Conservation (phyloP, 1,284 basidiomycete genomes). For the Sphagnurus paluster region DNA sequence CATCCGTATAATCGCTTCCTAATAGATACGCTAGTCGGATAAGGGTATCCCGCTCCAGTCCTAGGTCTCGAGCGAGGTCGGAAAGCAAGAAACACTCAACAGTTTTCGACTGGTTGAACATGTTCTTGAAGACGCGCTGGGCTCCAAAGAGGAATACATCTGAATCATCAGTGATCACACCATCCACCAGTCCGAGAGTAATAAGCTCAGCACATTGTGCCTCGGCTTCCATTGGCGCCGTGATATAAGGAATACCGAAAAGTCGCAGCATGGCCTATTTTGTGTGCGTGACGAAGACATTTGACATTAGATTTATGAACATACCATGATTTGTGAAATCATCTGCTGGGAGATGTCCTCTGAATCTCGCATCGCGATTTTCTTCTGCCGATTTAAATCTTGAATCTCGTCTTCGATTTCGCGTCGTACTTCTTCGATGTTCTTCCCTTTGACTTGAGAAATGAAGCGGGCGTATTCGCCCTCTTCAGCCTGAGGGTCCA, state of each 20-base stretch:
- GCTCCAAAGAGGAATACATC: slow-evolving; percentile 99
- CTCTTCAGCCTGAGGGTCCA: slow-evolving; percentile 82
- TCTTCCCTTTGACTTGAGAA: slow-evolving; percentile 84
- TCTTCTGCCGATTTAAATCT: slow-evolving; percentile 79
- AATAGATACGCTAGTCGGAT: slow-evolving; percentile 91
- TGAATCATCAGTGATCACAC: slow-evolving; percentile 98
- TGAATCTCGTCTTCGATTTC: slow-evolving; percentile 95
- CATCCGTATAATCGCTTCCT: slow-evolving; percentile 98
- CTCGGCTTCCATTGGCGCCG: slow-evolving; percentile 99
- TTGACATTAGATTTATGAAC: slow-evolving; percentile 2
- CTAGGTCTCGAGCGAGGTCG: slow-evolving; percentile 88
- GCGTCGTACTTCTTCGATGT: slow-evolving; percentile 76
- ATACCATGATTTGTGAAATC: slow-evolving; percentile 93
- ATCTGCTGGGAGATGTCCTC: slow-evolving; percentile 96
- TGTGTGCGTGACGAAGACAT: slow-evolving; percentile 25
- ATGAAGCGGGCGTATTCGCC: slow-evolving; percentile 91
- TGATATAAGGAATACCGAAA: slow-evolving; percentile 98
- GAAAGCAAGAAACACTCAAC: slow-evolving; percentile 91
- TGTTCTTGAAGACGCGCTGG: slow-evolving; percentile 93
- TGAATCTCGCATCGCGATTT: slow-evolving; percentile 88
- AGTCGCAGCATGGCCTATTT: slow-evolving; percentile 77
- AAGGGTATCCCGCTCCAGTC: slow-evolving; percentile 85
- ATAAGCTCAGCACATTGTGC: slow-evolving; percentile 97
- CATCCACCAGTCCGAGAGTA: slow-evolving; percentile 85
- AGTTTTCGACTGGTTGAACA: slow-evolving; percentile 99